phyloP scores from a whole-genome alignment of 345 rosid genomes.

The Hevea brasiliensis region DNA sequence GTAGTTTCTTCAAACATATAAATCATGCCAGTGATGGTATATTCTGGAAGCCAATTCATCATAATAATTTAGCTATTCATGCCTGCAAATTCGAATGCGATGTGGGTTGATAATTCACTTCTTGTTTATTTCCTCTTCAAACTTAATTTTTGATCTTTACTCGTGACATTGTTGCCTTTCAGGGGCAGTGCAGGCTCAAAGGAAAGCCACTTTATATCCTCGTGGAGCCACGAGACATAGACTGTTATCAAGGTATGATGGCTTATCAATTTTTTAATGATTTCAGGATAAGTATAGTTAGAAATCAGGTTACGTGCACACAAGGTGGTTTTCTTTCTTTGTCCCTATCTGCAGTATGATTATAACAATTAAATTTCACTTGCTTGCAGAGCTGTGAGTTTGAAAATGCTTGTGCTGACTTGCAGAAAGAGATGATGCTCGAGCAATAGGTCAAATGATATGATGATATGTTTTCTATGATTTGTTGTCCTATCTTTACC shows the following conservation, averaged over 20 bases:
- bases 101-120: background rate
- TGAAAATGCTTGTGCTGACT: conserved; percentile 32
- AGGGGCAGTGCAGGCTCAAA: conserved; percentile 68
- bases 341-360: no score
- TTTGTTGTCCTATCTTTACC: background rate
- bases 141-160: background rate
- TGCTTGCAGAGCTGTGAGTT: conserved; percentile 6
- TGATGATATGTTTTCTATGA: background rate
- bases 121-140: background rate
- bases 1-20: no score
- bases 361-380: background rate
- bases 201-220: conserved; percentile 50
- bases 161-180: background rate
- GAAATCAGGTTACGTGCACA: no score
- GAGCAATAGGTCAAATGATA: conserved; percentile 8
- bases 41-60: no score
- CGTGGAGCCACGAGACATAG: conserved; percentile 64
- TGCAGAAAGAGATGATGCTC: conserved; percentile 30
- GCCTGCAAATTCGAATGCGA: no score
- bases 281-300: background rate
- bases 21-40: no score
- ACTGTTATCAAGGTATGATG: conserved; percentile 30
- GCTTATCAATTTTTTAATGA: background rate
- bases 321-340: no score
- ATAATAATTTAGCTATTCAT: no score